Conservation (phyloP, 176 grass and related monocot genomes). For the Oryza punctata region DNA sequence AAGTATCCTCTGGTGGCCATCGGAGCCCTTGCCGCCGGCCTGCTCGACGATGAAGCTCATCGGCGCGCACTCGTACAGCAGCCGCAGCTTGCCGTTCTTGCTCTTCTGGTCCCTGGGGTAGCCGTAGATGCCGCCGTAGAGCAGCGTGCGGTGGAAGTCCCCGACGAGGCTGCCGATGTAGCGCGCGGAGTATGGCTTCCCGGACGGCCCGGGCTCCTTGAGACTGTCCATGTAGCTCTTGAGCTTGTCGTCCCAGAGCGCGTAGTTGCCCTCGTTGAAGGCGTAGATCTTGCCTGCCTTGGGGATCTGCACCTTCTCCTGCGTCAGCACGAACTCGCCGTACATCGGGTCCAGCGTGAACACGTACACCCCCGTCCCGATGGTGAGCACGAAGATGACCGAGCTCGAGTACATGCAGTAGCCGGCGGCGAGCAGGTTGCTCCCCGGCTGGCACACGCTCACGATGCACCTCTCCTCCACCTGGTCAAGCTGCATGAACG, state of each 20-base stretch:
- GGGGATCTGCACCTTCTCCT: constrained; percentile 89
- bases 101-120: constrained; percentile 92
- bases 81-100: constrained; percentile 95
- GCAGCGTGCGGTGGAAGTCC: constrained; percentile 95
- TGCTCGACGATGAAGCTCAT: constrained; percentile 99
- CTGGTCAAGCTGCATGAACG: constrained; percentile 59
- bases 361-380: constrained; percentile 87
- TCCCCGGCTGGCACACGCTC: constrained; percentile 96
- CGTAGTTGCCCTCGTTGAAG: constrained; percentile 98
- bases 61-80: constrained; percentile 97
- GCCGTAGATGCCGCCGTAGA: constrained; percentile 98
- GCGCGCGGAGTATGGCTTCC: constrained; percentile 95
- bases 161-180: constrained; percentile 99
- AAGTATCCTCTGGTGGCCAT: constrained; percentile 85
- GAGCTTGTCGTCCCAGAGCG: constrained; percentile 95
- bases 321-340: constrained; percentile 97
- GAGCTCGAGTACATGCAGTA: constrained; percentile 99
- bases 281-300: constrained; percentile 87
- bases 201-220: constrained; percentile 83
- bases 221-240: constrained; percentile 96
- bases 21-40: constrained; percentile 92
- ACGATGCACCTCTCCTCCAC: constrained; percentile 82
- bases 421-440: constrained; percentile 86
- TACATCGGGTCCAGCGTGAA: constrained; percentile 99
- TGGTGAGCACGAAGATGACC: constrained; percentile 91